Percentiles rank a stretch among this genome's conserved stretches.
Conservation (phyloP, 1,284 basidiomycete genomes). For the Apiotrichum siamense region DNA sequence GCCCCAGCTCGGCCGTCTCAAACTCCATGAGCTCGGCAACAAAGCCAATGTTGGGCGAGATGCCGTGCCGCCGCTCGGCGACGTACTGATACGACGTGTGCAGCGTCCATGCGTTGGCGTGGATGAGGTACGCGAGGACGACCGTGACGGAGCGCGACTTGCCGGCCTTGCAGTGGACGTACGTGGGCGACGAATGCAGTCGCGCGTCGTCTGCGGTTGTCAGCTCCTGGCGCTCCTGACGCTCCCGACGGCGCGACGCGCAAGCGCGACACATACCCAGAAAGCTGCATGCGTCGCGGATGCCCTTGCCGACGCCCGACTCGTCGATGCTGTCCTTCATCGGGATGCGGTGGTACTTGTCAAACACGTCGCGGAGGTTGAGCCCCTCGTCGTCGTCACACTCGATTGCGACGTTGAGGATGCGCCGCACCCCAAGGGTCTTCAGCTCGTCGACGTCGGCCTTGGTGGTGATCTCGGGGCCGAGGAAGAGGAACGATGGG, state of each 20-base stretch:
- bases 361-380: slow-evolving; percentile 61
- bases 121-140: slow-evolving; percentile 94
- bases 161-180: slow-evolving; percentile 94
- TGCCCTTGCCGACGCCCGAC: slow-evolving; percentile 73
- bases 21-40: slow-evolving; percentile 95
- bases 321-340: slow-evolving; percentile 96
- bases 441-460: slow-evolving; percentile 70
- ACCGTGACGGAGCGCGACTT: slow-evolving; percentile 95
- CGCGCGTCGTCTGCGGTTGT: slow-evolving; percentile 70
- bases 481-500: slow-evolving; percentile 82
- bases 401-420: slow-evolving; percentile 86
- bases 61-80: slow-evolving; percentile 77
- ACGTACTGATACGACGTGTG: slow-evolving; percentile 86
- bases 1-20: slow-evolving; percentile 80
- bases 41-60: slow-evolving; percentile 97
- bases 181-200: slow-evolving; percentile 77
- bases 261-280: slow-evolving; percentile 74
- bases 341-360: slow-evolving; percentile 75
- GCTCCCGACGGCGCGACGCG: no score
- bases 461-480: slow-evolving; percentile 71
- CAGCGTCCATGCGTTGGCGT: slow-evolving; percentile 91
- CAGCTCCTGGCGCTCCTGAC: background rate
- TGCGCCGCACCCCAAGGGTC: slow-evolving; percentile 71
- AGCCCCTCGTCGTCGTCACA: slow-evolving; percentile 77
- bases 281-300: slow-evolving; percentile 76